A percentile compares a stretch with the other conserved stretches of the same genome.
phyloP scores from a whole-genome alignment of 371 early-diverging fungal species.

The Mortierella polycephala region DNA sequence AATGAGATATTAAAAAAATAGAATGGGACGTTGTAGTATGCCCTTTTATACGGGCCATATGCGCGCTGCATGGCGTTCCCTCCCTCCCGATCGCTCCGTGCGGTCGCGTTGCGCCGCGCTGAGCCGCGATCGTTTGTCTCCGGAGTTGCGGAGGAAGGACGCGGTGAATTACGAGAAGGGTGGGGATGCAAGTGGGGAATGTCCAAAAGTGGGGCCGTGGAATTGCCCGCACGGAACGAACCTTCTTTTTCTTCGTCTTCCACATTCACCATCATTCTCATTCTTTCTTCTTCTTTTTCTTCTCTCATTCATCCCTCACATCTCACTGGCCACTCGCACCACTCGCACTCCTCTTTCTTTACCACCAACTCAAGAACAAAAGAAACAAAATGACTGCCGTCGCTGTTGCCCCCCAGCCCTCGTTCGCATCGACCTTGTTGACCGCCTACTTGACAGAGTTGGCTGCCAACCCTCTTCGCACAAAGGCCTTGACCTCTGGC shows the following conservation, averaged over 20 bases:
- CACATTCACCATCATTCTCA: slow-evolving; percentile 1
- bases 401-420: slow-evolving; percentile 24
- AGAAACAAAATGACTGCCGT: slow-evolving; percentile 13
- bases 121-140: no score
- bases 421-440: slow-evolving; percentile 57
- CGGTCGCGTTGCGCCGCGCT: no score
- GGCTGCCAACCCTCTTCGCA: slow-evolving; percentile 74
- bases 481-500: slow-evolving; percentile 86
- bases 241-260: neutral
- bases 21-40: no score
- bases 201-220: no score
- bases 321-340: neutral
- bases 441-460: slow-evolving; percentile 72
- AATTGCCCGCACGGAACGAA: neutral
- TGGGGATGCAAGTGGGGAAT: no score
- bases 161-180: no score
- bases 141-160: no score
- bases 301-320: neutral
- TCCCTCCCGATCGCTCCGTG: no score
- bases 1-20: no score
- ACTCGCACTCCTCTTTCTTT: neutral
- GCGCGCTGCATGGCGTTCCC: no score
- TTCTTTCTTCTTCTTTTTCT: slow-evolving; percentile 3
- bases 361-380: neutral
- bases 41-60: no score